Conservation (phyloP, 257 asterid species). For the Nemophila menziesii region DNA sequence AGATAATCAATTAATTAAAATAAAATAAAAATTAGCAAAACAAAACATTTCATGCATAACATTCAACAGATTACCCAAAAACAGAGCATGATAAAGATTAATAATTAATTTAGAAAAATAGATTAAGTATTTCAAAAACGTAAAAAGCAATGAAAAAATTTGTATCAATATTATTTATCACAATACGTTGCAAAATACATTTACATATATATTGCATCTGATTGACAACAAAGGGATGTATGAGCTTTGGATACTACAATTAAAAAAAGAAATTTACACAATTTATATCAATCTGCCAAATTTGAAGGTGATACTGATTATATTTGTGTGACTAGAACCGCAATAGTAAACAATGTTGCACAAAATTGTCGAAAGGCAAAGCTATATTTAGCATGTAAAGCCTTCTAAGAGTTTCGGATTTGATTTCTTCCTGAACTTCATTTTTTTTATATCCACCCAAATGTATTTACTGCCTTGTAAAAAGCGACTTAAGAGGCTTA, state of each 20-base stretch:
- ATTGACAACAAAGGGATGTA: not conserved
- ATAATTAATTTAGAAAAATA: too few species aligned
- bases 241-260: not conserved
- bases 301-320: constrained; percentile 8
- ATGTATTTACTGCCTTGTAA: constrained; percentile 1
- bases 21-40: too few species aligned
- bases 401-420: constrained; percentile 8
- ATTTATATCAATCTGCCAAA: constrained; percentile 5
- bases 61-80: too few species aligned
- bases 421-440: constrained; percentile 9
- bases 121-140: too few species aligned
- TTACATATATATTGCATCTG: not conserved
- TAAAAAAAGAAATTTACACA: constrained; percentile 10
- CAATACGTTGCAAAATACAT: constrained; percentile 2
- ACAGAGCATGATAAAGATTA: too few species aligned
- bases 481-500: constrained; percentile 19
- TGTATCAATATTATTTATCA: not conserved
- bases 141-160: constrained; percentile 2
- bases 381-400: constrained; percentile 17
- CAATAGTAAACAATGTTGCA: constrained; percentile 13
- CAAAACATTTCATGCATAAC: too few species aligned
- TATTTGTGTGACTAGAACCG: constrained; percentile 8
- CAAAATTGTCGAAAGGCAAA: constrained; percentile 21
- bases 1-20: too few species aligned
- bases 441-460: constrained; percentile 15